Evolutionary conservation across 2,329 filamentous ascomycete genomes (phyloP), one percentile per base, ranked within the genome.

Genomic region (Sclerotinia borealis): DNA sequence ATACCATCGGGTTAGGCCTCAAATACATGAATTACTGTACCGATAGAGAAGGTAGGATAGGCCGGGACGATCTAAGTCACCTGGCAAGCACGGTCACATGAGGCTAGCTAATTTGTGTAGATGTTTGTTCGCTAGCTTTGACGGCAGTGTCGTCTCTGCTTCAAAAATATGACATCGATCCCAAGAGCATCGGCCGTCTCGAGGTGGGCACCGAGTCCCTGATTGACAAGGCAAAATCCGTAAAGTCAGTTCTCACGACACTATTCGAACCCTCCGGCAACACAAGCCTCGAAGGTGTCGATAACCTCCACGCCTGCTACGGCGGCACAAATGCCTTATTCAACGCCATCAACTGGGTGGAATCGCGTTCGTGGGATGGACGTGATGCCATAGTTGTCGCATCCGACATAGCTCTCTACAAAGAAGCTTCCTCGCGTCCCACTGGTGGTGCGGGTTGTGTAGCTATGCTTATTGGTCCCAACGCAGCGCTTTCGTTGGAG

Each of bases 11-110:
- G 77, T 87, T 95, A 62, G 91, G 91, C 73, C 91, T 93, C 84
- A 93, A 89, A 75, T 91, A 90, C 80, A 95, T 95, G 91, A 88
- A 87, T 81, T 95, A 93, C 80, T 93, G 91, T 77, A 91, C 93
- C 78, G 91, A 95, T 75, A 86, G 90, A 75, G 91, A 95, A 81
- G 90, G 90, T 92, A 77, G 41, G 17, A 29, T 10, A 34, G 41
- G 1, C 29, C 15, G 4, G 77, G 81, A 66, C 25, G 15, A 22
- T 15, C 10, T 5, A 31, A 19, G 6, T 49, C 15, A 9, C 19
- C 11, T 29, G 4, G 3, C n/a, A 17, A 17, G 45, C 45, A 48
- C 5, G 4, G 4, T 25, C 25, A 22, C 25, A 3, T 25, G 36
- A 47, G 25, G 3, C 37, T 58, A 31, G 27, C 31, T n/a, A 17